Percentiles rank a stretch among this genome's conserved stretches.
Conservation (phyloP, 345 rosid species). For the Corchorus olitorius region DNA sequence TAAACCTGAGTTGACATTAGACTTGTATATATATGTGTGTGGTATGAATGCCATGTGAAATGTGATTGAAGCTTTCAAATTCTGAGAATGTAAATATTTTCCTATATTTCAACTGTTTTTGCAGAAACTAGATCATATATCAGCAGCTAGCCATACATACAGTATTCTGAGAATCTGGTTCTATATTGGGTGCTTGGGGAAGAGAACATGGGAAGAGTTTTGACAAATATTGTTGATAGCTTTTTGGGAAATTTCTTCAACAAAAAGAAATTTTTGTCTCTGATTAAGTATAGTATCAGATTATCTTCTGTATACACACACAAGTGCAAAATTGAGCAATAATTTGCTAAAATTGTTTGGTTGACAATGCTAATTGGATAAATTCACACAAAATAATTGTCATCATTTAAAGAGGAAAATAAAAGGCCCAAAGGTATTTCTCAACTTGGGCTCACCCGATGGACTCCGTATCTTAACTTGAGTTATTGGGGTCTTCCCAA, state of each 20-base stretch:
- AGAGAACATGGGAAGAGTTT: background rate
- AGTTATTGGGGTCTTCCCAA: too few species aligned
- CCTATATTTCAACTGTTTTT: conserved; percentile 6
- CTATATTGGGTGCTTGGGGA: background rate
- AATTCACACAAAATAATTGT: background rate
- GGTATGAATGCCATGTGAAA: background rate
- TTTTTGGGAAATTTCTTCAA: background rate
- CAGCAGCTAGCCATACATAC: background rate
- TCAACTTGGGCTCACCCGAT: too few species aligned
- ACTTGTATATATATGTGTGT: background rate
- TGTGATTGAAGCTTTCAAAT: background rate
- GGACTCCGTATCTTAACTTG: too few species aligned
- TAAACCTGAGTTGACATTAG: background rate
- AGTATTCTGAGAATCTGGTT: background rate
- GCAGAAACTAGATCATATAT: conserved; percentile 20
- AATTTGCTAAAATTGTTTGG: background rate
- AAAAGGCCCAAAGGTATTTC: too few species aligned
- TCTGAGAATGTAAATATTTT: background rate
- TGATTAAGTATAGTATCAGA: too few species aligned
- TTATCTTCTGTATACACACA: too few species aligned
- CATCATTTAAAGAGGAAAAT: too few species aligned
- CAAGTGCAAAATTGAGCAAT: background rate
- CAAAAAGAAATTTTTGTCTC: too few species aligned
- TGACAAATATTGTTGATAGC: background rate
- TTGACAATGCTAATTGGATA: too few species aligned